Evolutionary conservation across 306 rosid species (phyloP).

Genomic region (Elaeagnus macrophylla): DNA sequence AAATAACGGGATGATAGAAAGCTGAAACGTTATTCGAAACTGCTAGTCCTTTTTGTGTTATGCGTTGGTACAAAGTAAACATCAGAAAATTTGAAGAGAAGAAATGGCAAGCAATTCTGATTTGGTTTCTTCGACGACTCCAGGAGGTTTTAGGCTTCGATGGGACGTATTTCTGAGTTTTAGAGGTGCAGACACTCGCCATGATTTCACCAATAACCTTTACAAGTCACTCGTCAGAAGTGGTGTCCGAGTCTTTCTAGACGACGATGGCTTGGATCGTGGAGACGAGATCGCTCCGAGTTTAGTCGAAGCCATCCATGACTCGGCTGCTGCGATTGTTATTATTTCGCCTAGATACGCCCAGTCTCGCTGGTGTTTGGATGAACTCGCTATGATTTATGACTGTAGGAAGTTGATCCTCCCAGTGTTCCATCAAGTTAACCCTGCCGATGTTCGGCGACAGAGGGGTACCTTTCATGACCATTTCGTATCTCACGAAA

Average conservation of each 20-base stretch:
- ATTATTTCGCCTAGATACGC: slow-evolving; percentile 38
- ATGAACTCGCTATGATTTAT: slow-evolving; percentile 40
- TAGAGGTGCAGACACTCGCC: slow-evolving; percentile 39
- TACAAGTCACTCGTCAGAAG: slow-evolving; percentile 18
- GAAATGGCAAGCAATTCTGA: slow-evolving; percentile 17
- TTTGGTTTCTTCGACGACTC: slow-evolving; percentile 3
- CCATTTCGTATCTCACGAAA: slow-evolving; percentile 20
- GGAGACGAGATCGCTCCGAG: slow-evolving; percentile 33
- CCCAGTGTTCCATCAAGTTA: slow-evolving; percentile 41
- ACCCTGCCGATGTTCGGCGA: slow-evolving; percentile 39
- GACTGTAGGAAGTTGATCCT: slow-evolving; percentile 28
- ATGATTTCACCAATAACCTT: slow-evolving; percentile 18
- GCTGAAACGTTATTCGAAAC: too few species aligned
- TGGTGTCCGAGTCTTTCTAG: slow-evolving; percentile 34
- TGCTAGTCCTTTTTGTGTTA: too few species aligned
- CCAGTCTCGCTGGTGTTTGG: slow-evolving; percentile 37
- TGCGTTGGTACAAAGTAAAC: too few species aligned
- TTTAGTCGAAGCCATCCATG: slow-evolving; percentile 46
- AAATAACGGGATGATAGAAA: too few species aligned
- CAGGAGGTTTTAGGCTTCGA: slow-evolving; percentile 34
- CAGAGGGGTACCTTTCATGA: slow-evolving; percentile 36
- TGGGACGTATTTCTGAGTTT: slow-evolving; percentile 58
- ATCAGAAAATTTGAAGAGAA: neutral
- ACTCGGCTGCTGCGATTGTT: slow-evolving; percentile 44
- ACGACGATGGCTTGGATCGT: slow-evolving; percentile 34